Evolutionary conservation across 176 grass and related monocot genomes (phyloP).

Genomic region (Typha latifolia): DNA sequence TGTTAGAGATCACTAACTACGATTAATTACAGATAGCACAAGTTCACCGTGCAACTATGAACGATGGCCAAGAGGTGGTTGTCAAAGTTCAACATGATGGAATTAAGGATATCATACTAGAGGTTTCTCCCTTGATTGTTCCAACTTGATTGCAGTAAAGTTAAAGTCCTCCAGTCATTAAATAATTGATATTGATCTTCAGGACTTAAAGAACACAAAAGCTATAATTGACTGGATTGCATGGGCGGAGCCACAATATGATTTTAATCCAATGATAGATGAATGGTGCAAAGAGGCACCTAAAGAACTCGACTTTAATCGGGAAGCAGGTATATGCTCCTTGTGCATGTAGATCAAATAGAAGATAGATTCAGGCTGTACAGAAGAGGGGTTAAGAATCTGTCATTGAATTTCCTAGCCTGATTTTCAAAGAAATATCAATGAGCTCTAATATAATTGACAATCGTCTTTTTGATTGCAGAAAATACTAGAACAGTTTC

Average conservation of each 20-base stretch:
- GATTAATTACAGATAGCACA: conserved; percentile 73
- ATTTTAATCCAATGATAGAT: conserved; percentile 93
- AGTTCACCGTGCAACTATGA: conserved; percentile 82
- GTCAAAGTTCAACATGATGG: conserved; percentile 95
- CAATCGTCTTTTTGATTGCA: conserved; percentile 28
- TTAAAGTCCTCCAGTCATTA: conserved; percentile 1
- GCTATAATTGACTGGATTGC: conserved; percentile 92
- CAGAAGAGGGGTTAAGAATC: background rate
- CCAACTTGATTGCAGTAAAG: conserved; percentile 1
- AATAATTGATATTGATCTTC: conserved; percentile 19
- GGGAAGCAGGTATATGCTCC: conserved; percentile 68
- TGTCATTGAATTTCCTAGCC: background rate
- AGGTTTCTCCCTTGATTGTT: conserved; percentile 49
- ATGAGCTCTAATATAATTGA: background rate
- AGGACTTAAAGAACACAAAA: conserved; percentile 99
- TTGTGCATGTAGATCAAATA: background rate
- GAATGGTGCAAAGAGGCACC: conserved; percentile 95
- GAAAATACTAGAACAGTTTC: conserved; percentile 84
- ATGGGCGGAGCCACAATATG: conserved; percentile 89
- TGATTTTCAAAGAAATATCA: background rate
- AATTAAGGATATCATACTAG: conserved; percentile 91
- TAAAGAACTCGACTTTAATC: conserved; percentile 98
- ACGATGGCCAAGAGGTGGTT: conserved; percentile 83
- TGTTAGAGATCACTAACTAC: conserved; percentile 13
- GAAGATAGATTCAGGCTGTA: background rate